Percentiles rank a stretch among this genome's conserved stretches.
Conservation (phyloP, 2,329 filamentous ascomycete genomes). For the Tympanopsis confertula region DNA sequence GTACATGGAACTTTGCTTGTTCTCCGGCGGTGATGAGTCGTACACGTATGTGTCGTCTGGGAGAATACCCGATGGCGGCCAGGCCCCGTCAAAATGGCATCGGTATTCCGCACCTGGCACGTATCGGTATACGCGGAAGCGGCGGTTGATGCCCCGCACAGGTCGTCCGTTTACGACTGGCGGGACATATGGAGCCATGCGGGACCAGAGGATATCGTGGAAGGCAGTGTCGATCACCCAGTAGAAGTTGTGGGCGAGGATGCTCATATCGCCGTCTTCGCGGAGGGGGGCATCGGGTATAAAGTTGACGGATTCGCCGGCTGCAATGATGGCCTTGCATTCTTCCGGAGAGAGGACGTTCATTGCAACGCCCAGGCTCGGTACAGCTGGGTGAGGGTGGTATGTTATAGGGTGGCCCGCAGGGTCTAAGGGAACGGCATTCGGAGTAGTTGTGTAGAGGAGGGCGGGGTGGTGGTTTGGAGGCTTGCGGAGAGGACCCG, state of each 20-base stretch:
- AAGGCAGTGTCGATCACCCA: slow-evolving; percentile 57
- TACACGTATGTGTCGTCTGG: slow-evolving; percentile 50
- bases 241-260: slow-evolving; percentile 64
- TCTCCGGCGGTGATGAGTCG: slow-evolving; percentile 45
- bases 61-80: slow-evolving; percentile 58
- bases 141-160: slow-evolving; percentile 53
- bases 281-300: slow-evolving; percentile 56
- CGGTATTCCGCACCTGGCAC: slow-evolving; percentile 63
- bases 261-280: slow-evolving; percentile 51
- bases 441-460: slow-evolving; percentile 46
- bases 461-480: slow-evolving; percentile 58
- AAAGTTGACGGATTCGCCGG: slow-evolving; percentile 54
- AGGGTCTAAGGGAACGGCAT: slow-evolving; percentile 39
- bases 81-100: slow-evolving; percentile 61
- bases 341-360: slow-evolving; percentile 49
- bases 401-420: slow-evolving; percentile 33
- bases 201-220: slow-evolving; percentile 49
- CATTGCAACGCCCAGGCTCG: slow-evolving; percentile 45
- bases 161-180: slow-evolving; percentile 37
- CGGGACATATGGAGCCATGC: slow-evolving; percentile 47
- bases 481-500: slow-evolving; percentile 49
- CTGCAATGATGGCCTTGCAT: slow-evolving; percentile 55
- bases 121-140: slow-evolving; percentile 63
- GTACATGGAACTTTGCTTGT: slow-evolving; percentile 55
- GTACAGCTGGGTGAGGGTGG: slow-evolving; percentile 49